phyloP scores from a whole-genome alignment of 306 rosid genomes.

The Morella rubra region DNA sequence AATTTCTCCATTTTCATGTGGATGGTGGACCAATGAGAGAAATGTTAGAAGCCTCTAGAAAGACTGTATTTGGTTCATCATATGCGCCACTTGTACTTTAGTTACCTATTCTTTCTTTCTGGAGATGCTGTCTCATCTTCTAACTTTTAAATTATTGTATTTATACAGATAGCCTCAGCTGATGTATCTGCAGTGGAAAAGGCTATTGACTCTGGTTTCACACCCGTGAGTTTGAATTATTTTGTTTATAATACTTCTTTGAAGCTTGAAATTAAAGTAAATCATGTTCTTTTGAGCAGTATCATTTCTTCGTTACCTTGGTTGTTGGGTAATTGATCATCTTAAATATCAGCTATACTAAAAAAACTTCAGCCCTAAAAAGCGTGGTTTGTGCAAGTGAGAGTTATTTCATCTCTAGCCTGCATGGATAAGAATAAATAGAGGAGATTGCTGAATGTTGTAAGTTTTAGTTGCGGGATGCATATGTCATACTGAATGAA shows the following conservation, averaged over 20 bases:
- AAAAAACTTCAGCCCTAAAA: conserved; percentile 15
- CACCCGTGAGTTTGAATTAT: conserved; percentile 64
- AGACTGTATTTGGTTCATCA: conserved; percentile 17
- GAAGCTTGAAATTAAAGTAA: conserved; percentile 12
- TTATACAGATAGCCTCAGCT: conserved; percentile 62
- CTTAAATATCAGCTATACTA: neutral
- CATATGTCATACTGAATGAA: neutral
- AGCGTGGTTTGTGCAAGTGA: neutral
- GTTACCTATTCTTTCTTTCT: conserved; percentile 9
- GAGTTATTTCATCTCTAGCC: neutral
- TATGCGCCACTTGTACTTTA: neutral
- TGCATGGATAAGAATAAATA: neutral
- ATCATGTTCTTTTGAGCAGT: conserved; percentile 10
- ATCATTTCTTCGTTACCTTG: neutral
- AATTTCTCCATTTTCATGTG: conserved; percentile 91
- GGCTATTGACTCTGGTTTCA: conserved; percentile 72
- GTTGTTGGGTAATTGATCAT: neutral
- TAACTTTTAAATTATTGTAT: conserved; percentile 23
- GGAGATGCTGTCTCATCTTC: conserved; percentile 9
- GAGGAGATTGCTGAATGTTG: neutral
- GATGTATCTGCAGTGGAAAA: conserved; percentile 67
- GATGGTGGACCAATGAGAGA: conserved; percentile 75
- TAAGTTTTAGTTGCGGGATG: neutral
- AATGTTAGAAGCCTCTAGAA: conserved; percentile 47
- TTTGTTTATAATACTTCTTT: conserved; percentile 19